Evolutionary conservation across 2,329 filamentous ascomycete species (phyloP).

Genomic region (Claviceps paspali): DNA sequence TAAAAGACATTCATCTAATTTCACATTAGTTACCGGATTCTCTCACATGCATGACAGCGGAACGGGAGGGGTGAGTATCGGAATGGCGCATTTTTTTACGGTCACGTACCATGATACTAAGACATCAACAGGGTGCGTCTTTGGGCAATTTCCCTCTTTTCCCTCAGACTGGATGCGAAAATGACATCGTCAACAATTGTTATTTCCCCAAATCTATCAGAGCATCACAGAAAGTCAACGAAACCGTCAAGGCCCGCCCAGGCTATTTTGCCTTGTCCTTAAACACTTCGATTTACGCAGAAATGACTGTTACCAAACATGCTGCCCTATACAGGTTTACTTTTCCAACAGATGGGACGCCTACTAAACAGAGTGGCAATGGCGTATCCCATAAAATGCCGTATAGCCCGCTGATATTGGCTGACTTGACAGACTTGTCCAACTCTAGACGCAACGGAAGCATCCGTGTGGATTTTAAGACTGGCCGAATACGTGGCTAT

Average conservation of each 20-base stretch:
- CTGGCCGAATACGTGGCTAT: conserved; percentile 47
- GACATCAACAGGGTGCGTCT: conserved; percentile 29
- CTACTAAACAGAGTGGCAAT: conserved; percentile 7
- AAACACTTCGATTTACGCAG: conserved; percentile 39
- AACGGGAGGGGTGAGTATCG: conserved; percentile 16
- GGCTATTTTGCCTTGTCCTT: conserved; percentile 52
- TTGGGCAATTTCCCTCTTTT: conserved; percentile 63
- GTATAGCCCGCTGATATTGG: conserved; percentile 42
- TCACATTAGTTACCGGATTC: conserved; percentile 13
- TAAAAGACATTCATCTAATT: neutral
- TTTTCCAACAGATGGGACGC: conserved; percentile 30
- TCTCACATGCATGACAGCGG: conserved; percentile 17
- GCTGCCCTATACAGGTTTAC: conserved; percentile 51
- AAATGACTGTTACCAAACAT: conserved; percentile 54
- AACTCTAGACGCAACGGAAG: conserved; percentile 43
- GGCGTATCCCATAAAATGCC: conserved; percentile 4
- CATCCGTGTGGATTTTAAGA: conserved; percentile 36
- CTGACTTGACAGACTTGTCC: conserved; percentile 50
- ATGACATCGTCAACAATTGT: conserved; percentile 46
- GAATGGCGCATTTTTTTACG: neutral
- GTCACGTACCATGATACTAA: neutral
- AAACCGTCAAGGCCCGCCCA: conserved; percentile 39
- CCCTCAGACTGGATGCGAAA: conserved; percentile 44
- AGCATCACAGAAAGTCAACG: conserved; percentile 29
- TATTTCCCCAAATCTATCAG: conserved; percentile 36